These are phyloP conservation scores for Neurospora sp. DNA, from an alignment of 495 filamentous ascomycete genomes.

Conservation along the genomic window DNA sequence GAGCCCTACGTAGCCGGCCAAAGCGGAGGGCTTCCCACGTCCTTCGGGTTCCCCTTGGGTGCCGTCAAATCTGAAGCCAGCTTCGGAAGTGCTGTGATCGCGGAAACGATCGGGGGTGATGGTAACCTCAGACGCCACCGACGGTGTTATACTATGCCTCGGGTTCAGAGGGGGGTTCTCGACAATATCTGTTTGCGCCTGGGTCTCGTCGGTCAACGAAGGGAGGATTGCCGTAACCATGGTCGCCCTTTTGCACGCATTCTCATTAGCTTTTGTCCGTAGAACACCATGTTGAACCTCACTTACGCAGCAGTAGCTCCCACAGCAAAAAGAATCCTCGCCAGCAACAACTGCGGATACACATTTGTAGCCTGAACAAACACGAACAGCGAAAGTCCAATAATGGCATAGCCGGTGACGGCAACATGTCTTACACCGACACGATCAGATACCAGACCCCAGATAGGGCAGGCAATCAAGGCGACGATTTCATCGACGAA, in stretches of 20 bases:
- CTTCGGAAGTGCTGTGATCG: conserved; percentile 7
- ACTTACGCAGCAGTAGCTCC: conserved; percentile 76
- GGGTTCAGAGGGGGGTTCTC: conserved; percentile 11
- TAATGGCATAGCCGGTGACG: conserved; percentile 67
- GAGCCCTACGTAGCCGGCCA: conserved; percentile 84
- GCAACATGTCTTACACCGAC: conserved; percentile 76
- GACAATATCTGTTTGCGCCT: conserved; percentile 7
- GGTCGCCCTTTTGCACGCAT: conserved; percentile 45
- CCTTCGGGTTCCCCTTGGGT: neutral
- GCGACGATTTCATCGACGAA: conserved; percentile 94
- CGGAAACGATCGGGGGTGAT: conserved; percentile 48
- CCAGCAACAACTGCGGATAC: conserved; percentile 82
- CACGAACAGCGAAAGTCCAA: conserved; percentile 63
- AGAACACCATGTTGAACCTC: neutral
- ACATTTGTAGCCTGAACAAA: conserved; percentile 81
- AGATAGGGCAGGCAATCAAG: conserved; percentile 78
- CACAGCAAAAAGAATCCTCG: conserved; percentile 76
- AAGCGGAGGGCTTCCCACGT: conserved; percentile 40
- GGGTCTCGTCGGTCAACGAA: conserved; percentile 54
- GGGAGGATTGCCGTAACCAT: conserved; percentile 97
- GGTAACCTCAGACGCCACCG: conserved; percentile 52
- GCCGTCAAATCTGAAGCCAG: conserved; percentile 2
- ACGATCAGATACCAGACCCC: conserved; percentile 86
- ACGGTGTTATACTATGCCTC: conserved; percentile 36
- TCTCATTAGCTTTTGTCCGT: neutral